These are phyloP conservation scores for Naganishia sp. DNA, from an alignment of 1,284 basidiomycete species.

Conservation along the genomic window DNA sequence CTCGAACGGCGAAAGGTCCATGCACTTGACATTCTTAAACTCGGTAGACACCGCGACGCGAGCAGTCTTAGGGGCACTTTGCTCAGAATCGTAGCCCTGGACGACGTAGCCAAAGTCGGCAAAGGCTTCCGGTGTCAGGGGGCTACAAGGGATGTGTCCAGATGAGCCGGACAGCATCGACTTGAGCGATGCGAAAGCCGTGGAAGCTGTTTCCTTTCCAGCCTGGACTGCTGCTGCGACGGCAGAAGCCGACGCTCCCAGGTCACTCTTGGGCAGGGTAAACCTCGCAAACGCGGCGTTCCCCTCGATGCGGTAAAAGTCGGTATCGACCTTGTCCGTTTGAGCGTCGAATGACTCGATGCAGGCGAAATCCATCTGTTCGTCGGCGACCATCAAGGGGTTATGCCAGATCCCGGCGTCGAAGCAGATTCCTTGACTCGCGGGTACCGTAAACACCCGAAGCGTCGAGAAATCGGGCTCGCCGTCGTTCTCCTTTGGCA, in stretches of 20 bases:
- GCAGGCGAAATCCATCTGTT: slow-evolving; percentile 55
- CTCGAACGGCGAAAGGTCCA: slow-evolving; percentile 70
- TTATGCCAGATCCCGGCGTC: slow-evolving; percentile 85
- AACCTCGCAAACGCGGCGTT: slow-evolving; percentile 17
- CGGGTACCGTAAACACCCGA: slow-evolving; percentile 75
- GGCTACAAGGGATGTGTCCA: slow-evolving; percentile 36
- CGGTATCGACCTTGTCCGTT: slow-evolving; percentile 23
- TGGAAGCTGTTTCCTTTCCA: slow-evolving; percentile 21
- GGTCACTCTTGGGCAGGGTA: slow-evolving; percentile 16
- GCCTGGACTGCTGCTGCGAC: not conserved
- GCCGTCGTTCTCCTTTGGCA: slow-evolving; percentile 68
- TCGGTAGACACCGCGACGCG: slow-evolving; percentile 72
- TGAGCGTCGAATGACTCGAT: slow-evolving; percentile 24
- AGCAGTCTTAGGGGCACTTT: slow-evolving; percentile 51
- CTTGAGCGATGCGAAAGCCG: slow-evolving; percentile 22
- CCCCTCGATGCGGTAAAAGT: slow-evolving; percentile 10
- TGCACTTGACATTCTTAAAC: slow-evolving; percentile 79
- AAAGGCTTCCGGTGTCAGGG: slow-evolving; percentile 66
- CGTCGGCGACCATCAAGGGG: slow-evolving; percentile 75
- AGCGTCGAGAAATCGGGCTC: slow-evolving; percentile 71
- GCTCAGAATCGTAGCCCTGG: slow-evolving; percentile 59
- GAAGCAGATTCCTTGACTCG: slow-evolving; percentile 81
- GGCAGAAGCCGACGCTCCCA: slow-evolving; percentile 35
- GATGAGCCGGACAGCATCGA: slow-evolving; percentile 26
- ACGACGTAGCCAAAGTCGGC: slow-evolving; percentile 79